Evolutionary conservation across 2,329 filamentous ascomycete species (phyloP), one percentile per base, ranked within the genome.

Genomic region (Periconia sp.): DNA sequence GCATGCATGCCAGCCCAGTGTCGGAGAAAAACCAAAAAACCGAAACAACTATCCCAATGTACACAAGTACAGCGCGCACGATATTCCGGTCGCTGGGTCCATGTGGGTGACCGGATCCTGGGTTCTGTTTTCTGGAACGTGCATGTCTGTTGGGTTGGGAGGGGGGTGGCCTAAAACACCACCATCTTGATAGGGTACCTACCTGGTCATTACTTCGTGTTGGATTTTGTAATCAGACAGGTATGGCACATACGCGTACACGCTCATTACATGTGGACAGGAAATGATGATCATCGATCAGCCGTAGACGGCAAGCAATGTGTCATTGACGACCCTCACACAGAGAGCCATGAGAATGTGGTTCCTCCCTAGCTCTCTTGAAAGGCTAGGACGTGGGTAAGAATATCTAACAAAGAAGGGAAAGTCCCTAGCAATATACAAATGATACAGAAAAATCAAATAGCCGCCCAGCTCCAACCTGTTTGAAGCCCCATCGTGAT

Each of bases 351-450:
- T 43, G 17, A 43, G 14, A 7, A 43, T 23, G 41, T 11, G 13
- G 13, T 3, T 18, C 41, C 41, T 43, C 7, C 41, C 18, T 18
- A 11, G 14, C n/a, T 15, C 27, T 33, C 15, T 2, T 18, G 11
- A 20, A 15, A 46, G 15, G 1, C n/a, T 14, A 23, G 23, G 7
- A 11, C 2, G 13, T 37, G 30, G n/a, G 31, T 31, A 35, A 41
- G 11, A 18, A 37, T 27, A 23, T 20, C 27, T 13, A 37, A 41
- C n/a, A 30, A 8, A 33, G 27, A 46, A 15, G 17, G n/a, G 33
- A 18, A 30, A 41, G 23, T n/a, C 18, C 23, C 33, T 23, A 48
- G 30, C 37, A 40, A 41, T 48, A 48, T 48, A 48, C 46, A 48
- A 11, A 41, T 41, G 35, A 48, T 41, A 46, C 23, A 46, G 40